Conservation (phyloP, 371 early-diverging fungal species). For the Circinella minor region DNA sequence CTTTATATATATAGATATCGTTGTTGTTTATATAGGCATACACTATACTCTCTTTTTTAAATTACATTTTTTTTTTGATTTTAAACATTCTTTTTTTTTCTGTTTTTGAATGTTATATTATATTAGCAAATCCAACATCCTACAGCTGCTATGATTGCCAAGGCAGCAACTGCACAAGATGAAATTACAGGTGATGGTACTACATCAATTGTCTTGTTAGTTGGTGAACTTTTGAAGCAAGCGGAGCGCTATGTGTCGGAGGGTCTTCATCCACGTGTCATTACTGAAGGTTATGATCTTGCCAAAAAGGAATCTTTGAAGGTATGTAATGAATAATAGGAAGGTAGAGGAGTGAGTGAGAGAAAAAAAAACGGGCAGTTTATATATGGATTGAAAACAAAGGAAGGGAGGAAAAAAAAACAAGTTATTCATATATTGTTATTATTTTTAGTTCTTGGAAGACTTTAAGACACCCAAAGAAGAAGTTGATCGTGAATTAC, state of each 20-base stretch:
- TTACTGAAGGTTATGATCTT: slow-evolving; percentile 96
- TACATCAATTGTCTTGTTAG: slow-evolving; percentile 95
- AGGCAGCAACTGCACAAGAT: slow-evolving; percentile 98
- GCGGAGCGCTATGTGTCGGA: slow-evolving; percentile 96
- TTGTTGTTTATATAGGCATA: no score
- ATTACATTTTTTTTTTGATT: background rate
- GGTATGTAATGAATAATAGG: slow-evolving; percentile 44
- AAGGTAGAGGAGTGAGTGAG: background rate
- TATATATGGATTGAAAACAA: no score
- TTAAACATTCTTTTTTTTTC: background rate
- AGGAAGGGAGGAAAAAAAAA: no score
- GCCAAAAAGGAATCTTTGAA: slow-evolving; percentile 94
- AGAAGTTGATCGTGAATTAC: slow-evolving; percentile 87
- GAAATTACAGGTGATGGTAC: slow-evolving; percentile 99
- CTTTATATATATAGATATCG: background rate
- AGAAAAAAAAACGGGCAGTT: background rate
- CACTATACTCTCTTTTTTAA: no score
- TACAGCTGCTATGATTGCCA: slow-evolving; percentile 99
- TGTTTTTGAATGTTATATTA: slow-evolving; percentile 14
- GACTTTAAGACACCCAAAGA: slow-evolving; percentile 70
- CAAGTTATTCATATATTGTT: background rate
- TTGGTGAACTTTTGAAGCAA: slow-evolving; percentile 97
- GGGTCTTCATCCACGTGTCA: slow-evolving; percentile 95
- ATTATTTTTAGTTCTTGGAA: slow-evolving; percentile 80
- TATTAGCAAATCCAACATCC: slow-evolving; percentile 99